Evolutionary conservation across 306 rosid genomes (phyloP).

Genomic region (Dryas drummondii): DNA sequence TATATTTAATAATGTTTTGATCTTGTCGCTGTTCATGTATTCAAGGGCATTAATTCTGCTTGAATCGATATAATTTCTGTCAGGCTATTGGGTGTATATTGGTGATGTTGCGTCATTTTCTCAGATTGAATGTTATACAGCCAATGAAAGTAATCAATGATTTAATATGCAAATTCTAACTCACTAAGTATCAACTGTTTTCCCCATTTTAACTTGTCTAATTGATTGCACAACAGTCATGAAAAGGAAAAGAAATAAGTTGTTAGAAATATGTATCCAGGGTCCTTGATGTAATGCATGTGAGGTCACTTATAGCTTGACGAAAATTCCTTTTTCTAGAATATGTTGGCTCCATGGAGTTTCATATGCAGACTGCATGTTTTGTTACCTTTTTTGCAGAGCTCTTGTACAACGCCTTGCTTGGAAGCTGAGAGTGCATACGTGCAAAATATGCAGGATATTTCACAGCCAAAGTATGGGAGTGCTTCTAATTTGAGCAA

Average conservation of each 20-base stretch:
- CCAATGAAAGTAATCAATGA: neutral
- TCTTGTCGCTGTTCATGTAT: neutral
- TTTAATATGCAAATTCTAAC: neutral
- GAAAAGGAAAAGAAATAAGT: neutral
- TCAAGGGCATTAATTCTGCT: neutral
- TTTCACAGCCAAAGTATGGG: constrained; percentile 28
- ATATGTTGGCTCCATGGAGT: constrained; percentile 35
- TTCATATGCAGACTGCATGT: constrained; percentile 38
- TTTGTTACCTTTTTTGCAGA: constrained; percentile 53
- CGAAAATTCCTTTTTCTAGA: constrained; percentile 27
- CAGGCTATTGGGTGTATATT: neutral
- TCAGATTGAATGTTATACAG: neutral
- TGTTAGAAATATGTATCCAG: constrained; percentile 8
- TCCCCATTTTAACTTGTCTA: neutral
- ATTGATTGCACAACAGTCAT: neutral
- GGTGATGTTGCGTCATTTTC: neutral
- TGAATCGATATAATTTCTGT: neutral
- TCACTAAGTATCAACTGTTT: neutral
- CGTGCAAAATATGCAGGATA: constrained; percentile 50
- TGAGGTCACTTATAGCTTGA: constrained; percentile 29
- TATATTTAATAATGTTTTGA: neutral
- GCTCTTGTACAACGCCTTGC: constrained; percentile 49
- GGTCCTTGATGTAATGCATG: constrained; percentile 7
- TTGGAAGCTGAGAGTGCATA: constrained; percentile 51
- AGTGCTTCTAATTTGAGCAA: constrained; percentile 44